Evolutionary conservation across 2,329 filamentous ascomycete genomes (phyloP).

Genomic region (Verticillium nonalfalfae): DNA sequence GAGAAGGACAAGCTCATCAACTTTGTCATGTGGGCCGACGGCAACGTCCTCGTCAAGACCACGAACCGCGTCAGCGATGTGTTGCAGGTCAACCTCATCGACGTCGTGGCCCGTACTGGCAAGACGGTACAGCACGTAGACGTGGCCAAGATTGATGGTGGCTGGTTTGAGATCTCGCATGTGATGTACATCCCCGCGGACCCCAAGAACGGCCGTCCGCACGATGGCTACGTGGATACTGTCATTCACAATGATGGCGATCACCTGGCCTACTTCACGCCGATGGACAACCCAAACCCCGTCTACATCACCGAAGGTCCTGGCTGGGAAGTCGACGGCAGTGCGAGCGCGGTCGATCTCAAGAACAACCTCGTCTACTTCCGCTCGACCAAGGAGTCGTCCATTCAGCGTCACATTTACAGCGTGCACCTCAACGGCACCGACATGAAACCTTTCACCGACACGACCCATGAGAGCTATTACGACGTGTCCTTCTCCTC

Average conservation of each 20-base stretch:
- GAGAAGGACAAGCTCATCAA: slow-evolving; percentile 86
- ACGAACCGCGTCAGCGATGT: slow-evolving; percentile 92
- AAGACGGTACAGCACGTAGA: slow-evolving; percentile 75
- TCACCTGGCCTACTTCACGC: slow-evolving; percentile 89
- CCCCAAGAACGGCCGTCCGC: slow-evolving; percentile 61
- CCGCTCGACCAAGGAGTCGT: slow-evolving; percentile 75
- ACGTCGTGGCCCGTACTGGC: slow-evolving; percentile 66
- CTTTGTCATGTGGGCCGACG: slow-evolving; percentile 84
- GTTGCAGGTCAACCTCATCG: slow-evolving; percentile 81
- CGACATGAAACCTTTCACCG: slow-evolving; percentile 65
- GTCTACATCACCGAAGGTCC: slow-evolving; percentile 75
- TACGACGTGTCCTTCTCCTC: slow-evolving; percentile 81
- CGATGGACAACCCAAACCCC: slow-evolving; percentile 76
- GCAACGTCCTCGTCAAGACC: slow-evolving; percentile 79
- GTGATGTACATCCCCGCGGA: slow-evolving; percentile 85
- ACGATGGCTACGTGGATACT: slow-evolving; percentile 91
- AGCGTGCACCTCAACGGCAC: slow-evolving; percentile 79
- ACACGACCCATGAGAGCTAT: slow-evolving; percentile 67
- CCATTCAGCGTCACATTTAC: slow-evolving; percentile 88
- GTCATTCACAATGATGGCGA: slow-evolving; percentile 82
- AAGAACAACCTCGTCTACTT: slow-evolving; percentile 88
- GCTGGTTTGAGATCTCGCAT: slow-evolving; percentile 94
- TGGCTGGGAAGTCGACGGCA: slow-evolving; percentile 84
- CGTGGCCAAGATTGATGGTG: slow-evolving; percentile 80
- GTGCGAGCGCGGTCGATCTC: slow-evolving; percentile 78